Conservation (phyloP, 495 filamentous ascomycete species). For the Astrothelium macrocarpum region DNA sequence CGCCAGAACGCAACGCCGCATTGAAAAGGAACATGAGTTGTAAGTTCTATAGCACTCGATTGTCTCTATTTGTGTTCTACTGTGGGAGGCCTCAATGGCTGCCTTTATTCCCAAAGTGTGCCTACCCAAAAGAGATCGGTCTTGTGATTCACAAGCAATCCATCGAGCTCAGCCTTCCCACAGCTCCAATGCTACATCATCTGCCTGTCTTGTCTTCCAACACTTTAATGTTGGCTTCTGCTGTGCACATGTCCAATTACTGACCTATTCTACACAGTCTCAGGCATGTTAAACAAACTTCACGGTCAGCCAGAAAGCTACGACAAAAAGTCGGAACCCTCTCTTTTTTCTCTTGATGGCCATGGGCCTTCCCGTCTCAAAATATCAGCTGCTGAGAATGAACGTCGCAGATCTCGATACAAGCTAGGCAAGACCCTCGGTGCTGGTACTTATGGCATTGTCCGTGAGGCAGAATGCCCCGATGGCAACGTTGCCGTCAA, state of each 20-base stretch:
- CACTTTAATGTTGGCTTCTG: neutral
- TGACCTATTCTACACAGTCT: conserved; percentile 44
- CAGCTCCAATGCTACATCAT: neutral
- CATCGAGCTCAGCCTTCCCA: neutral
- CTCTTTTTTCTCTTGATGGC: conserved; percentile 3
- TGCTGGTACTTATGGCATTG: conserved; percentile 96
- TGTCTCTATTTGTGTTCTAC: neutral
- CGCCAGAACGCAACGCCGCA: neutral
- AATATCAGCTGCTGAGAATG: conserved; percentile 8
- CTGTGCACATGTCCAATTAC: neutral
- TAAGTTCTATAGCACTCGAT: neutral
- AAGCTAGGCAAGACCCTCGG: conserved; percentile 87
- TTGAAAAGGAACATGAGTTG: neutral
- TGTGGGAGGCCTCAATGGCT: neutral
- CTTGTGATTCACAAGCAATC: neutral
- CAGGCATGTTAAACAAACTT: conserved; percentile 93
- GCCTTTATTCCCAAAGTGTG: neutral
- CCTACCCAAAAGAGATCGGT: neutral
- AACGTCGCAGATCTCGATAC: conserved; percentile 60
- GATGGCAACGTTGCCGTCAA: conserved; percentile 90
- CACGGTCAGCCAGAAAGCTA: conserved; percentile 96
- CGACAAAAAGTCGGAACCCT: conserved; percentile 74
- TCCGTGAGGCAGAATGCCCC: conserved; percentile 79
- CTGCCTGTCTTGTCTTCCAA: neutral
- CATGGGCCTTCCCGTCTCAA: conserved; percentile 1